Evolutionary conservation across 2,329 filamentous ascomycete genomes (phyloP).

Genomic region (Xylariales sp.): DNA sequence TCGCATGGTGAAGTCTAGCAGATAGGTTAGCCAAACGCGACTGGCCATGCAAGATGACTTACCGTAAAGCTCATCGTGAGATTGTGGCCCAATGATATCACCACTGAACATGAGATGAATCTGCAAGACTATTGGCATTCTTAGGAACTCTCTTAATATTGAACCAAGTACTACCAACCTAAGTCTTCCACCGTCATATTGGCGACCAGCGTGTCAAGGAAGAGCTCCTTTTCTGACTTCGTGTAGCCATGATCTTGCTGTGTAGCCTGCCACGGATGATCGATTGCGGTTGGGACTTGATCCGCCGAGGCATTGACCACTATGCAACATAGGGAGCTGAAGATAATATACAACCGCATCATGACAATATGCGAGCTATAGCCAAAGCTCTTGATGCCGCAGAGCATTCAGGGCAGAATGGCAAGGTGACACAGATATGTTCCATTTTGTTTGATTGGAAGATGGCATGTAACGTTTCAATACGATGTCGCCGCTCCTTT

Average conservation of each 20-base stretch:
- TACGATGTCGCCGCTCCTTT: no score
- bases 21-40: constrained; percentile 5
- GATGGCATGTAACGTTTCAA: no score
- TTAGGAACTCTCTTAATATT: no score
- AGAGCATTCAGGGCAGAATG: no score
- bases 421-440: no score
- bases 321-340: neutral
- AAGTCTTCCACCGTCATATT: constrained; percentile 29
- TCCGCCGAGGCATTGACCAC: neutral
- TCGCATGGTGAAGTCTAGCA: constrained; percentile 30
- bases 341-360: neutral
- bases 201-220: constrained; percentile 22
- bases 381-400: no score
- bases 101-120: constrained; percentile 39
- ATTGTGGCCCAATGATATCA: constrained; percentile 33
- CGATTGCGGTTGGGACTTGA: neutral
- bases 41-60: constrained; percentile 7
- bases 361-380: no score
- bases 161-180: constrained; percentile 19
- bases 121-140: constrained; percentile 28
- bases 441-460: no score
- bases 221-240: constrained; percentile 17
- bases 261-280: neutral
- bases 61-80: constrained; percentile 34
- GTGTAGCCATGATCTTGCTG: neutral